Percentiles rank a stretch among this genome's conserved stretches.
phyloP scores from a whole-genome alignment of 2,329 filamentous ascomycete genomes.

The Cercospora brassicicola region DNA sequence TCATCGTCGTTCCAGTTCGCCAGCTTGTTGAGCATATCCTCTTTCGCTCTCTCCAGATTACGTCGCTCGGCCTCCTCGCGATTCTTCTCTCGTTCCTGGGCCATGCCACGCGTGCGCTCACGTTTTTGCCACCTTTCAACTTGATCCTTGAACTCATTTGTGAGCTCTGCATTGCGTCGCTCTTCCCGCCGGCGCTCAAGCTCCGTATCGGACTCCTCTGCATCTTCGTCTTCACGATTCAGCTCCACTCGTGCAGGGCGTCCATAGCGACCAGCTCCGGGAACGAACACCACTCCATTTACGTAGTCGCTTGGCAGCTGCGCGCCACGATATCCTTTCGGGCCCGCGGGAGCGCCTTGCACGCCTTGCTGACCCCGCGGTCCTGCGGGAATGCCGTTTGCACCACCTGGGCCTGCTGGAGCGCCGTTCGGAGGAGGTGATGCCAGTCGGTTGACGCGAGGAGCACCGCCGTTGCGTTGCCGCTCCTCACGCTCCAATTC shows the following conservation, averaged over 20 bases:
- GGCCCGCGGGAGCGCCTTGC: slow-evolving; percentile 72
- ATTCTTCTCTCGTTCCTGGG: slow-evolving; percentile 79
- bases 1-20: slow-evolving; percentile 85
- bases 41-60: slow-evolving; percentile 62
- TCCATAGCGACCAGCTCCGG: slow-evolving; percentile 61
- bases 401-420: slow-evolving; percentile 56
- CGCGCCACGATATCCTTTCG: slow-evolving; percentile 58
- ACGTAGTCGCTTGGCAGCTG: slow-evolving; percentile 72
- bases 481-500: slow-evolving; percentile 87
- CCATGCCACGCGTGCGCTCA: slow-evolving; percentile 78
- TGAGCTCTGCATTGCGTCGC: slow-evolving; percentile 71
- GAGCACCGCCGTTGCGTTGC: slow-evolving; percentile 62
- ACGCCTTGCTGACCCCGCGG: slow-evolving; percentile 64
- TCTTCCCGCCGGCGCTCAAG: slow-evolving; percentile 70
- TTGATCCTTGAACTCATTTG: slow-evolving; percentile 79
- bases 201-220: slow-evolving; percentile 83
- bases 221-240: slow-evolving; percentile 78
- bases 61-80: slow-evolving; percentile 74
- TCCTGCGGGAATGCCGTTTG: slow-evolving; percentile 73
- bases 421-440: slow-evolving; percentile 60
- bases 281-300: slow-evolving; percentile 78
- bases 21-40: slow-evolving; percentile 70
- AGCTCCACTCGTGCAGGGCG: slow-evolving; percentile 44
- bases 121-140: slow-evolving; percentile 89
- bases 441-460: slow-evolving; percentile 65